Evolutionary conservation across 1,139 yeast species (phyloP).

Genomic region (Yamadazyma sp.): DNA sequence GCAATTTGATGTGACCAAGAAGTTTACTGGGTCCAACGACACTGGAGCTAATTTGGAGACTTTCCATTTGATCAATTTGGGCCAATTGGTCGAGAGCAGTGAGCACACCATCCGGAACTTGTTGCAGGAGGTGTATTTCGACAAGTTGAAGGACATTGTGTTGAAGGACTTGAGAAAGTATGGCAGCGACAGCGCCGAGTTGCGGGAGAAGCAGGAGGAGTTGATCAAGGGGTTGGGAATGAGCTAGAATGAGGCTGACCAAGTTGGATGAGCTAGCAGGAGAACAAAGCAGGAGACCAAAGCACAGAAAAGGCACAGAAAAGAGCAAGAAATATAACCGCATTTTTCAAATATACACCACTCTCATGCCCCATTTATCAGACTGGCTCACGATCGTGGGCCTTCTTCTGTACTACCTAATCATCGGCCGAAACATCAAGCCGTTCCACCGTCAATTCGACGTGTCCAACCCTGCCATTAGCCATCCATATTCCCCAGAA

Average conservation of each 20-base stretch:
- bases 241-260: no score
- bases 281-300: not conserved
- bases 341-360: not conserved
- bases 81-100: slow-evolving; percentile 81
- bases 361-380: not conserved
- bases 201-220: slow-evolving; percentile 49
- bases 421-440: slow-evolving; percentile 7
- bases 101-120: slow-evolving; percentile 85
- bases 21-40: slow-evolving; percentile 31
- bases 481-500: slow-evolving; percentile 47
- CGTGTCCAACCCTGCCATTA: slow-evolving; percentile 30
- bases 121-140: slow-evolving; percentile 92
- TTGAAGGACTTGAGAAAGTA: slow-evolving; percentile 64
- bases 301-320: no score
- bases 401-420: slow-evolving; percentile 3
- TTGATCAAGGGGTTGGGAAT: slow-evolving; percentile 45
- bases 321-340: no score
- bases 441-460: slow-evolving; percentile 38
- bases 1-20: slow-evolving; percentile 58
- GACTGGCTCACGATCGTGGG: slow-evolving; percentile 5
- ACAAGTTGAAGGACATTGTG: slow-evolving; percentile 85
- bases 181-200: slow-evolving; percentile 28
- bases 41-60: slow-evolving; percentile 44
- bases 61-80: slow-evolving; percentile 81
- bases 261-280: no score